phyloP scores from a whole-genome alignment of 805 yeast genomes.

The Wickerhamomyces mucosus region DNA sequence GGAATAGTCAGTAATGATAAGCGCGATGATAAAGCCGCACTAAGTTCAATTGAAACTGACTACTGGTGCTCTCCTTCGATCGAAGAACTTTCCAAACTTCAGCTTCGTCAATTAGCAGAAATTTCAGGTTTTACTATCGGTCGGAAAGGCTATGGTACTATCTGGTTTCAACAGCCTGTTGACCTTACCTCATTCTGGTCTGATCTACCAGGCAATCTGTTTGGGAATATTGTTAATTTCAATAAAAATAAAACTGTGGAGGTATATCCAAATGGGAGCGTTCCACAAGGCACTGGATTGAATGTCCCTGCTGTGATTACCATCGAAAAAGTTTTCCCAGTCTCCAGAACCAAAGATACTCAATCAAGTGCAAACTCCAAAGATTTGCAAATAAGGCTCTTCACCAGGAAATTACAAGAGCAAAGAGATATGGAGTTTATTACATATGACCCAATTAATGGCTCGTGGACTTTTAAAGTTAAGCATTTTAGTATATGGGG shows the following conservation, averaged over 20 bases:
- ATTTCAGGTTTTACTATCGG: slow-evolving; percentile 63
- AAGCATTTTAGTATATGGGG: slow-evolving; percentile 97
- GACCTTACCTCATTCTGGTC: slow-evolving; percentile 47
- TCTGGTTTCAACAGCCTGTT: slow-evolving; percentile 59
- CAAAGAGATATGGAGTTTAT: slow-evolving; percentile 69
- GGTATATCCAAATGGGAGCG: slow-evolving; percentile 60
- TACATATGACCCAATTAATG: slow-evolving; percentile 67
- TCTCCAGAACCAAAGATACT: slow-evolving; percentile 10
- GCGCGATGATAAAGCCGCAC: background rate
- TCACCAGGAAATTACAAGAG: slow-evolving; percentile 40
- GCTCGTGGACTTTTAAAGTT: slow-evolving; percentile 73
- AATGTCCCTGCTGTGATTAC: slow-evolving; percentile 73
- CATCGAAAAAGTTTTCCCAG: slow-evolving; percentile 51
- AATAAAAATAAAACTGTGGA: slow-evolving; percentile 40
- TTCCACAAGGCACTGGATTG: slow-evolving; percentile 56
- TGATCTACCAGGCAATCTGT: slow-evolving; percentile 23
- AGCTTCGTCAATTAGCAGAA: slow-evolving; percentile 38
- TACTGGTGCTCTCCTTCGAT: slow-evolving; percentile 72
- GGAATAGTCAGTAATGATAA: background rate
- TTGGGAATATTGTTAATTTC: slow-evolving; percentile 37
- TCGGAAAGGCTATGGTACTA: slow-evolving; percentile 56
- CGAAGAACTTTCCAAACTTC: slow-evolving; percentile 32
- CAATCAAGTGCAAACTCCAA: slow-evolving; percentile 17
- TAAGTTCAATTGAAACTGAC: slow-evolving; percentile 19
- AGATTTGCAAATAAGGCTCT: slow-evolving; percentile 34